Evolutionary conservation across 306 rosid genomes (phyloP).

Genomic region (Castanopsis chinensis): DNA sequence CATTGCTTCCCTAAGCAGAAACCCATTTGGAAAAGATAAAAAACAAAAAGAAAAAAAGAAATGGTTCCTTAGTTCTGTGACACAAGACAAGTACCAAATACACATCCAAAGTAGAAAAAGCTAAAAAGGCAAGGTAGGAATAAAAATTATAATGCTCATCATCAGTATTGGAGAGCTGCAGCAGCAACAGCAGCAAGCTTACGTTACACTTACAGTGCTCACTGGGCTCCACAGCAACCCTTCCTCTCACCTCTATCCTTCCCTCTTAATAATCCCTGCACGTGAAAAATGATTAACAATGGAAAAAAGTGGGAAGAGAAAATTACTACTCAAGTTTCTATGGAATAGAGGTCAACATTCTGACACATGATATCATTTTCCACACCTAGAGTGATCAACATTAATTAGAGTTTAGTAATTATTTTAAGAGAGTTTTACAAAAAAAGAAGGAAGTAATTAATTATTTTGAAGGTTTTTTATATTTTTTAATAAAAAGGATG

Average conservation of each 20-base stretch:
- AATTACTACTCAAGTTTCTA: no score
- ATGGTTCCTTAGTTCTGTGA: conserved; percentile 35
- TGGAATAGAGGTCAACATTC: no score
- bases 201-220: conserved; percentile 59
- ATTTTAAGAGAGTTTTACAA: no score
- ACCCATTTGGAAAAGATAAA: conserved; percentile 21
- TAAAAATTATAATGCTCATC: conserved; percentile 4
- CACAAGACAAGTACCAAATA: conserved; percentile 52
- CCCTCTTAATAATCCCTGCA: conserved; percentile 14
- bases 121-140: conserved; percentile 22
- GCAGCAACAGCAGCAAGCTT: conserved; percentile 38
- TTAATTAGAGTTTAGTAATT: no score
- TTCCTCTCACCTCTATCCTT: conserved; percentile 15
- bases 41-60: background rate
- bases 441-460: no score
- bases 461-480: no score
- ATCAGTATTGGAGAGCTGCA: no score
- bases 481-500: no score
- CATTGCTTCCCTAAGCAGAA: conserved; percentile 77
- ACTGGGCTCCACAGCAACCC: conserved; percentile 59
- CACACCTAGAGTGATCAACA: no score
- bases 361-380: no score
- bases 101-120: conserved; percentile 43
- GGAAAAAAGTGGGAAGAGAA: background rate
- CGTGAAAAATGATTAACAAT: background rate